Base-by-base conservation (phyloP, 768 basidiomycete genomes). In the Strobilomyces dryophilus region DNA sequence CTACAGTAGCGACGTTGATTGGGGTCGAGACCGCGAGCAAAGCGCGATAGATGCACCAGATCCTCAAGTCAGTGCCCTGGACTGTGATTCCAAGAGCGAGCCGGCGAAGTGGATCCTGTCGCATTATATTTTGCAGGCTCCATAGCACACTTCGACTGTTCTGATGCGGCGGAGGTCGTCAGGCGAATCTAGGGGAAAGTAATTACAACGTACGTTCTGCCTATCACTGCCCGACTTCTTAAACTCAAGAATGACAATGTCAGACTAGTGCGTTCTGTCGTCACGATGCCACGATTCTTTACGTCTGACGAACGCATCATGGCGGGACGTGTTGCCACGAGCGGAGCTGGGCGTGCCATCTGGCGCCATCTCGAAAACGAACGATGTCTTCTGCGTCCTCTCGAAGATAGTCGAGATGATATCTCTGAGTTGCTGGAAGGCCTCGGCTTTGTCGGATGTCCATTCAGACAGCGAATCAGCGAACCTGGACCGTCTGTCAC, bases 51-150 rank as follows among this genome's bases (percentile, higher is more conserved):
- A 3, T 9, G 11, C 39, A 62, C 72, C 72, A 73, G 24, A 72
- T 2, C 18, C 71, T 57, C 60, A 63, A 55, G 0, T 39, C 7
- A 0, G 27, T 59, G 37, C 65, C 57, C 47, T 70, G 63, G 14
- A 69, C 49, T 0, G 64, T 68, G 21, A 71, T 61, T 0, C 69
- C 70, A 21, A 66, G 61, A 3, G 57, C 51, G 35, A 67, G 64
- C 3, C 0, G 6, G 57, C 53, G 31, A 66, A 66, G 3, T 0
- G 58, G 65, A 46, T 72, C 71, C 34, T 63, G 53, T 2, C 55
- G 53, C 65, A 73, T 66, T 37, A 63, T 61, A 17, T 62, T 54
- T 20, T 61, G 56, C 18, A 67, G 42, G 42, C 55, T 61, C 65
- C 65, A 67, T 20, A 72, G 47, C 1, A 69, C 49, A 55, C 70